These are phyloP conservation scores for Colletotrichum tofieldiae DNA, from an alignment of 2,329 filamentous ascomycete species.

Conservation along the genomic window DNA sequence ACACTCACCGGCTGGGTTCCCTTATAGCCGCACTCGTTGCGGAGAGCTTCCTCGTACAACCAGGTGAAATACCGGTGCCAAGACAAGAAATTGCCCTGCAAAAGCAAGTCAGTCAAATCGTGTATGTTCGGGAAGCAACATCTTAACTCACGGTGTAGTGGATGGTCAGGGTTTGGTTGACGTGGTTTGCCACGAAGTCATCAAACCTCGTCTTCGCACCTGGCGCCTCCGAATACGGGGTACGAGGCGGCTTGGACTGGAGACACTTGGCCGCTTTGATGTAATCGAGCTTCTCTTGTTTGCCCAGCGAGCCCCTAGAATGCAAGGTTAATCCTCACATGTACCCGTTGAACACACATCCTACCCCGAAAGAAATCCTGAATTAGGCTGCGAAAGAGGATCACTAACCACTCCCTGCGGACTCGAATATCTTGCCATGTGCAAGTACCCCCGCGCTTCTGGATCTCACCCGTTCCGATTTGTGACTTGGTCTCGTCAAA, in stretches of 20 bases:
- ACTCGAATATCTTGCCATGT: slow-evolving; percentile 50
- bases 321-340: neutral
- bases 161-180: slow-evolving; percentile 62
- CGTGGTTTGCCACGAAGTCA: slow-evolving; percentile 65
- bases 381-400: too few species aligned
- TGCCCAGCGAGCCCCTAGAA: slow-evolving; percentile 50
- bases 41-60: slow-evolving; percentile 46
- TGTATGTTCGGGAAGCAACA: slow-evolving; percentile 1
- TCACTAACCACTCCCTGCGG: slow-evolving; percentile 51
- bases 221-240: slow-evolving; percentile 52
- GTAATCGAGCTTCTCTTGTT: slow-evolving; percentile 56
- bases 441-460: slow-evolving; percentile 44
- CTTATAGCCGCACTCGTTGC: slow-evolving; percentile 54
- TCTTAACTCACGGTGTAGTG: slow-evolving; percentile 55
- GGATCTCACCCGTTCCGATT: slow-evolving; percentile 30
- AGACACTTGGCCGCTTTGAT: slow-evolving; percentile 63
- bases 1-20: slow-evolving; percentile 56
- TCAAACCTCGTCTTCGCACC: slow-evolving; percentile 64
- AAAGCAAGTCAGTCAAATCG: neutral
- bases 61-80: slow-evolving; percentile 54
- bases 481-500: slow-evolving; percentile 46
- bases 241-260: slow-evolving; percentile 54
- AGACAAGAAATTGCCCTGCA: slow-evolving; percentile 47
- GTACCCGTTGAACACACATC: neutral
- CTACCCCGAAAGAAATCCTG: neutral